These are phyloP conservation scores for Euphorbia schlechtendalii DNA, from an alignment of 441 rosid species.

Conservation along the genomic window DNA sequence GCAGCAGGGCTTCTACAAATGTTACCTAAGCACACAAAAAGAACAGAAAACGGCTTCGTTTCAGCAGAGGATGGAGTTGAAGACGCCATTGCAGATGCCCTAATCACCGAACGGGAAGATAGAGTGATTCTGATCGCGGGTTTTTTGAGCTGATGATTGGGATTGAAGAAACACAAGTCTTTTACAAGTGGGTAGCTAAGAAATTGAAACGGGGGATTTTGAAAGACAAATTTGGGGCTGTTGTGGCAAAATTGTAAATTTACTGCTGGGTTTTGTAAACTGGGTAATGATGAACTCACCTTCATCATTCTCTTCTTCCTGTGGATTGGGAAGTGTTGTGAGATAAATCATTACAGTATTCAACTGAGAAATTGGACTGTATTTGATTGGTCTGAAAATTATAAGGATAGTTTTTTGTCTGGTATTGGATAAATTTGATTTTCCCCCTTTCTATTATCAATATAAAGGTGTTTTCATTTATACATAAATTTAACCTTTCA, in stretches of 20 bases:
- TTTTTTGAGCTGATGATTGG: background rate
- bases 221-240: slow-evolving; percentile 10
- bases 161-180: slow-evolving; percentile 10
- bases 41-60: slow-evolving; percentile 63
- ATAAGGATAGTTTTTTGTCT: background rate
- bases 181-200: slow-evolving; percentile 21
- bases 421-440: too few relatives aligned
- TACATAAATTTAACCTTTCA: too few relatives aligned
- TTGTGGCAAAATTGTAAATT: slow-evolving; percentile 54
- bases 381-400: background rate
- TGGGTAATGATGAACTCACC: background rate
- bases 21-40: slow-evolving; percentile 84
- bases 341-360: background rate
- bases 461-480: too few relatives aligned
- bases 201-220: slow-evolving; percentile 18
- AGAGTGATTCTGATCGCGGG: slow-evolving; percentile 14
- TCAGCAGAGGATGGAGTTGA: slow-evolving; percentile 24
- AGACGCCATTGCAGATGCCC: slow-evolving; percentile 40
- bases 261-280: slow-evolving; percentile 13
- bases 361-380: background rate
- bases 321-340: slow-evolving; percentile 7
- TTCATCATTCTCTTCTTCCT: slow-evolving; percentile 18
- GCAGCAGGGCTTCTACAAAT: slow-evolving; percentile 97
- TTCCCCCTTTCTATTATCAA: too few relatives aligned
- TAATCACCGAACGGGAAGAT: slow-evolving; percentile 18